Evolutionary conservation across 2,329 filamentous ascomycete species (phyloP), one percentile per base, ranked within the genome.

Genomic region (Fusarium algeriense): DNA sequence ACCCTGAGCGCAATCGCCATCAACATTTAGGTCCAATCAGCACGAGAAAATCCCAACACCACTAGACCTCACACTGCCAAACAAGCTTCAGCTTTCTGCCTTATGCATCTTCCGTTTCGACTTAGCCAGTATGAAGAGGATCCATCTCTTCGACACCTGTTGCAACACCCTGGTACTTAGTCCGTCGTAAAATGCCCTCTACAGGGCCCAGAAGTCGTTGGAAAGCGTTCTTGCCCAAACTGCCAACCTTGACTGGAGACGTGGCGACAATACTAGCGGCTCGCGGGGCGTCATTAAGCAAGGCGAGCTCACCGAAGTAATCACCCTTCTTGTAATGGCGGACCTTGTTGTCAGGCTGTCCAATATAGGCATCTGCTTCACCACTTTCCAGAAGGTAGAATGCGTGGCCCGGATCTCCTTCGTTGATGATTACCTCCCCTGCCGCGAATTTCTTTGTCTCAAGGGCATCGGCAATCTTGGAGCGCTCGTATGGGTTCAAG

Each of bases 391-490:
- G 86, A 46, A 98, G 89, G 82, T 93, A 99, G 83, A 99, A 98
- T 2, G 93, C 91, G 78, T 97, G 90, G 60, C 96, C 96, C 1
- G 92, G 92, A 79, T 98, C 96, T 56, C 96, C 96, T 82, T 98
- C 94, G 64, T 86, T 87, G 82, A 99, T 98, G 79, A 99, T 97
- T 55, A 88, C 88, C n/a, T 91, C 89, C 26, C 93, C 93, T 11
- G 91, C 84, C 1, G 92, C 87, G 80, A 92, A 97, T 78, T 97
- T 98, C 80, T 92, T 90, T 13, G 95, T 96, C 80, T 98, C 95
- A 61, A 99, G 86, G 3, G 96, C 95, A 82, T 98, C 96, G 67
- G 96, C 95, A 80, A 99, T 98, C 86, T 99, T 99, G 78, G 93
- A 94, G 64, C 96, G 91, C 83, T 99, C 96, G 81, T 98, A 98